Evolutionary conservation across 2,329 filamentous ascomycete species (phyloP).

Genomic region (Calonectria montana): DNA sequence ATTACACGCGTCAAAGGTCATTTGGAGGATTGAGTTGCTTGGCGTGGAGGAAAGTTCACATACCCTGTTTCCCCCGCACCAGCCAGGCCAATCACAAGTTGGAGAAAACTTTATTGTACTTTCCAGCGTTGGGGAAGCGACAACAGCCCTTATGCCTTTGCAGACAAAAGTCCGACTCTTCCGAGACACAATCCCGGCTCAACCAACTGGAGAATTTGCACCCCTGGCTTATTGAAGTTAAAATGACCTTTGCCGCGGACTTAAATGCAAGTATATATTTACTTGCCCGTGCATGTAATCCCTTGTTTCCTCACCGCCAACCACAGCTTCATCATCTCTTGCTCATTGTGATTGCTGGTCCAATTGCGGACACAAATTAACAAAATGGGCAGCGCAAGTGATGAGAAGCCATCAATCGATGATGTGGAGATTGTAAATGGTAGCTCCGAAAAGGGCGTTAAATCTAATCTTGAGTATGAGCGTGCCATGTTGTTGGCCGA

Average conservation of each 20-base stretch:
- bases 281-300: too few relatives aligned
- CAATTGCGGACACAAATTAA: too few relatives aligned
- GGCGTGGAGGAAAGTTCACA: not conserved
- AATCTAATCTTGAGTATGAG: conserved; percentile 34
- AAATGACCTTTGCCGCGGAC: not conserved
- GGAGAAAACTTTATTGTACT: not conserved
- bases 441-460: not conserved
- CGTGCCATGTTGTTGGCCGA: conserved; percentile 42
- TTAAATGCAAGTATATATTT: not conserved
- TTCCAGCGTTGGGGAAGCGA: not conserved
- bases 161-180: not conserved
- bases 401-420: not conserved
- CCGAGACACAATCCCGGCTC: not conserved
- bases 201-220: not conserved
- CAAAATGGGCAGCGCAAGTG: not conserved
- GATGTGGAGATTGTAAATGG: not conserved
- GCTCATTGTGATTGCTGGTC: not conserved
- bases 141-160: not conserved
- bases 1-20: not conserved
- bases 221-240: not conserved
- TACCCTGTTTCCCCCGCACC: not conserved
- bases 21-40: not conserved
- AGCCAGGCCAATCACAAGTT: not conserved
- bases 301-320: too few relatives aligned
- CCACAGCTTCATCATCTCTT: not conserved